phyloP scores from a whole-genome alignment of 352 stramenopile genomes.

The Globisporangium solare region DNA sequence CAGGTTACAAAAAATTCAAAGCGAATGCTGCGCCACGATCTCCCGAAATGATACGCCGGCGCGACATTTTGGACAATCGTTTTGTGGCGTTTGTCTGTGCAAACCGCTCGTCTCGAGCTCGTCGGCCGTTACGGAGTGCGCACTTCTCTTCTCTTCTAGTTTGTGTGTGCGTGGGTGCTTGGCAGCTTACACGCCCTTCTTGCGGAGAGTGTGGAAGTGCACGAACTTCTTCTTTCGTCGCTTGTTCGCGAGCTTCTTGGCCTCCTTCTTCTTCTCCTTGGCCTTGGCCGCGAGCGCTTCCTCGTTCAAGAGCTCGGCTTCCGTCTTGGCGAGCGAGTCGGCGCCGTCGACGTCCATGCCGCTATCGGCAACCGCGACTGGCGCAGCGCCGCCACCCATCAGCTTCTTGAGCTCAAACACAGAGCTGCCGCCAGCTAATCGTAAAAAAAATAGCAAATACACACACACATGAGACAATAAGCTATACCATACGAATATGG shows the following conservation, averaged over 20 bases:
- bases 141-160: neutral
- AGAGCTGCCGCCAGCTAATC: conserved; percentile 36
- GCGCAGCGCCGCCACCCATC: conserved; percentile 48
- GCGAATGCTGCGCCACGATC: neutral
- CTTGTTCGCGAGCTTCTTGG: conserved; percentile 39
- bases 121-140: neutral
- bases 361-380: conserved; percentile 28
- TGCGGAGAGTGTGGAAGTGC: conserved; percentile 82
- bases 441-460: conserved; percentile 2
- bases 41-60: neutral
- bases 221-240: conserved; percentile 79
- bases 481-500: neutral
- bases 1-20: conserved; percentile 28
- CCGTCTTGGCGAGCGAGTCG: conserved; percentile 29
- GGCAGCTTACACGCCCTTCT: conserved; percentile 80
- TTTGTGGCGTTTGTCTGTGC: conserved; percentile 11
- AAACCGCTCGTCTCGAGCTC: neutral
- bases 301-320: conserved; percentile 46
- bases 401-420: conserved; percentile 68
- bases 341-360: conserved; percentile 39
- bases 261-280: conserved; percentile 51
- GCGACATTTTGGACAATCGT: neutral
- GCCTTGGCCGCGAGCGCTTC: conserved; percentile 30
- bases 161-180: neutral
- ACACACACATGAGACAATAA: neutral